phyloP scores from a whole-genome alignment of 2,329 filamentous ascomycete species.

The Colletotrichum lindemuthianum region DNA sequence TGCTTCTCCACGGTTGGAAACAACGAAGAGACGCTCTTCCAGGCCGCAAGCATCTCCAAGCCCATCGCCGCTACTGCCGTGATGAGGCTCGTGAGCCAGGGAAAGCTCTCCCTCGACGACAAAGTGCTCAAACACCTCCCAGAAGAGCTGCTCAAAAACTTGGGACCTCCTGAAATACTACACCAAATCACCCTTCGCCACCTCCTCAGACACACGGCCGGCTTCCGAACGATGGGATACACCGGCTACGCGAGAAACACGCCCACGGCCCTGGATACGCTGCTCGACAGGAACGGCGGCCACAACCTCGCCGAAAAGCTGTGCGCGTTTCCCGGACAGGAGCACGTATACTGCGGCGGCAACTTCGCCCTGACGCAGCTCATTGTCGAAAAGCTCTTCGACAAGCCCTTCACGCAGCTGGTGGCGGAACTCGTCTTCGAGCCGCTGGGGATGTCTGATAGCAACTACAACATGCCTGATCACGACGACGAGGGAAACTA shows the following conservation, averaged over 20 bases:
- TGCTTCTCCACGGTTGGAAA: constrained; percentile 21
- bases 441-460: constrained; percentile 8
- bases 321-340: constrained; percentile 1
- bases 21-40: constrained; percentile 13
- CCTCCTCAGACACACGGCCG: constrained; percentile 18
- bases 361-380: constrained; percentile 23
- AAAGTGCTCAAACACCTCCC: constrained; percentile 15
- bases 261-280: constrained; percentile 23
- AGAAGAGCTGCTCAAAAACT: constrained; percentile 6
- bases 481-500: constrained; percentile 26
- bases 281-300: constrained; percentile 31
- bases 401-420: constrained; percentile 4
- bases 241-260: constrained; percentile 5
- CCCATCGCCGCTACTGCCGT: constrained; percentile 17
- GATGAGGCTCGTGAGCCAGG: constrained; percentile 19
- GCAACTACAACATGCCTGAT: constrained; percentile 15
- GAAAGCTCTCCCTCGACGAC: constrained; percentile 12
- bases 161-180: neutral
- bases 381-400: constrained; percentile 16
- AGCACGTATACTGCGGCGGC: constrained; percentile 21
- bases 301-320: constrained; percentile 9
- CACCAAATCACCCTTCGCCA: constrained; percentile 12
- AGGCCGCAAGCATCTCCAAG: constrained; percentile 27
- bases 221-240: constrained; percentile 6
- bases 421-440: constrained; percentile 13